These are phyloP conservation scores for Colletotrichum sp. DNA, from an alignment of 2,329 filamentous ascomycete genomes.

Conservation along the genomic window DNA sequence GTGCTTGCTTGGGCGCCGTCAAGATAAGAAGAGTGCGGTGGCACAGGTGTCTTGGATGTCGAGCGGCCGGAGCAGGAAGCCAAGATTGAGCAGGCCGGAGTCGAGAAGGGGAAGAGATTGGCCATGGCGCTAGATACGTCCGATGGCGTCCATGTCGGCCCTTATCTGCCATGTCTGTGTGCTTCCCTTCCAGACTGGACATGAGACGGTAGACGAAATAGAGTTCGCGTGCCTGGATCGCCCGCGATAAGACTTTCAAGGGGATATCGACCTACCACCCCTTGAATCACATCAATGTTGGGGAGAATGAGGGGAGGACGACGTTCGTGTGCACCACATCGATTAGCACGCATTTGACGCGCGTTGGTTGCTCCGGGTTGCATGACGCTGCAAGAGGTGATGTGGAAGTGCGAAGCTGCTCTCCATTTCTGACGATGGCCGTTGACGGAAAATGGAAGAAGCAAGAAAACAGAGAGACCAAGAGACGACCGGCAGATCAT, in stretches of 20 bases:
- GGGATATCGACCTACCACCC: not conserved
- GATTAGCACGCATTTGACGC: not conserved
- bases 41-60: not conserved
- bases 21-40: not conserved
- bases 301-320: not conserved
- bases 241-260: not conserved
- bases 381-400: not conserved
- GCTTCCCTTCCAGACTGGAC: not conserved
- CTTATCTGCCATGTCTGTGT: not conserved
- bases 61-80: not conserved
- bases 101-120: not conserved
- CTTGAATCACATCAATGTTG: not conserved
- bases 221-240: not conserved
- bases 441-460: not conserved
- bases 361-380: not conserved
- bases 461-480: not conserved
- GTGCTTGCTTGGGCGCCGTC: not conserved
- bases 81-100: not conserved
- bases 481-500: not conserved
- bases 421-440: not conserved
- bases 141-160: not conserved
- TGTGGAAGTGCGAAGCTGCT: not conserved
- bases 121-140: not conserved
- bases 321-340: not conserved
- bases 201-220: slow-evolving; percentile 14